A percentile compares a stretch with the other conserved stretches of the same genome.
These are phyloP conservation scores for Ilyonectria sp. DNA, from an alignment of 2,329 filamentous ascomycete genomes.

Conservation along the genomic window DNA sequence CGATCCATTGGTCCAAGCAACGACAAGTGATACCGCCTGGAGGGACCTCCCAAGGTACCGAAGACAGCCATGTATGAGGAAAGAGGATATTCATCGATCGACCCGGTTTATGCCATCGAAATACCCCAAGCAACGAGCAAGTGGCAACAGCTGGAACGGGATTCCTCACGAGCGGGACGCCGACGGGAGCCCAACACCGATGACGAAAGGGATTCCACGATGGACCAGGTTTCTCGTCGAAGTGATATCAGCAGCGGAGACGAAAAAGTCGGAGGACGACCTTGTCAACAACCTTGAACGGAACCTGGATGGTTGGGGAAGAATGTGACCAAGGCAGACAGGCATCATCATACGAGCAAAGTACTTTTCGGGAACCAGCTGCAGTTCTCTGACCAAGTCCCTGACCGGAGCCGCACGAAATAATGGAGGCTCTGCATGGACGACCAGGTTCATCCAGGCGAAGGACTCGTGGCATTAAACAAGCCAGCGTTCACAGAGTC, in stretches of 20 bases:
- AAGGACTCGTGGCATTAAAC: neutral
- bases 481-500: neutral
- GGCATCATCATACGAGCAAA: slow-evolving; percentile 1
- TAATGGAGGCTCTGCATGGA: neutral
- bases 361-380: neutral
- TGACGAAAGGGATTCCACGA: neutral
- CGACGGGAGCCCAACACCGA: neutral
- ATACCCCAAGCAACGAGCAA: neutral
- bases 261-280: neutral
- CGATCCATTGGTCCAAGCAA: neutral
- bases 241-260: neutral
- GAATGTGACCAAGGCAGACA: neutral
- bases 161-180: neutral
- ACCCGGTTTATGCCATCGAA: neutral
- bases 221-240: neutral
- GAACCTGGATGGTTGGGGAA: neutral
- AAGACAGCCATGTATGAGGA: neutral
- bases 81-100: neutral
- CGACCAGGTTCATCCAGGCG: neutral
- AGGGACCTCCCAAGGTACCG: neutral
- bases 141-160: neutral
- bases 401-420: slow-evolving; percentile 10
- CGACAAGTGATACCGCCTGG: too few relatives aligned
- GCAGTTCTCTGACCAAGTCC: neutral
- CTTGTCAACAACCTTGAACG: neutral